Conservation (phyloP, 139 green algal genomes). For the Monoraphidium neglectum region DNA sequence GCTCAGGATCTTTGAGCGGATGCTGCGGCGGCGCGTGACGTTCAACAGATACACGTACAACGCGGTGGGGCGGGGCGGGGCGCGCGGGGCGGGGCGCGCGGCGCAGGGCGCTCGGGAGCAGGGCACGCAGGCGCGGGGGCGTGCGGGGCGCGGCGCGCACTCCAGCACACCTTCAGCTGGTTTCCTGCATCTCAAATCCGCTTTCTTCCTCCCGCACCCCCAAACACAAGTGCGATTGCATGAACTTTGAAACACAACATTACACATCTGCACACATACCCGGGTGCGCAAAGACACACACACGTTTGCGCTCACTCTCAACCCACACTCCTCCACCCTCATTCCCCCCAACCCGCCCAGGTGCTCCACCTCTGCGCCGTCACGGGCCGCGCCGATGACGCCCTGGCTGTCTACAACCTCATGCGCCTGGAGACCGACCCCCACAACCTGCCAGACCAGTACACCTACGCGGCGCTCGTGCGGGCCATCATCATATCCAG, state of each 20-base stretch:
- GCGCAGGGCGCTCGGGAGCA: neutral
- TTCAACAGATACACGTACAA: conserved; percentile 45
- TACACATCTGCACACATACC: too few relatives aligned
- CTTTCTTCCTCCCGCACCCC: too few relatives aligned
- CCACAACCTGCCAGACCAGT: conserved; percentile 33
- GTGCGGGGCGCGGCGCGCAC: too few relatives aligned
- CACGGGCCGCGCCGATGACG: conserved; percentile 39
- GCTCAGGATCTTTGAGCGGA: conserved; percentile 32
- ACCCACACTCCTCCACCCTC: neutral
- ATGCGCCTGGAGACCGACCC: conserved; percentile 28
- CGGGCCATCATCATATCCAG: conserved; percentile 10
- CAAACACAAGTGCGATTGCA: neutral
- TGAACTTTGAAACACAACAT: neutral
- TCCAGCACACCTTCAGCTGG: too few relatives aligned
- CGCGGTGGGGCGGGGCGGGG: neutral
- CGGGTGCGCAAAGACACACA: too few relatives aligned
- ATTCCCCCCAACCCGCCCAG: conserved; percentile 31
- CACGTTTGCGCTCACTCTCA: neutral
- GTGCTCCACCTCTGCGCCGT: conserved; percentile 42
- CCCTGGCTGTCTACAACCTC: conserved; percentile 40
- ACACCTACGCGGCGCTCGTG: conserved; percentile 46
- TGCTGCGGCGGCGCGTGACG: conserved; percentile 33
- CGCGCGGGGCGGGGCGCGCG: neutral
- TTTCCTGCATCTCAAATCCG: too few relatives aligned
- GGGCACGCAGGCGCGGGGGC: too few relatives aligned